Evolutionary conservation across 2,329 filamentous ascomycete species (phyloP).

Genomic region (Fusarium xyrophilum): DNA sequence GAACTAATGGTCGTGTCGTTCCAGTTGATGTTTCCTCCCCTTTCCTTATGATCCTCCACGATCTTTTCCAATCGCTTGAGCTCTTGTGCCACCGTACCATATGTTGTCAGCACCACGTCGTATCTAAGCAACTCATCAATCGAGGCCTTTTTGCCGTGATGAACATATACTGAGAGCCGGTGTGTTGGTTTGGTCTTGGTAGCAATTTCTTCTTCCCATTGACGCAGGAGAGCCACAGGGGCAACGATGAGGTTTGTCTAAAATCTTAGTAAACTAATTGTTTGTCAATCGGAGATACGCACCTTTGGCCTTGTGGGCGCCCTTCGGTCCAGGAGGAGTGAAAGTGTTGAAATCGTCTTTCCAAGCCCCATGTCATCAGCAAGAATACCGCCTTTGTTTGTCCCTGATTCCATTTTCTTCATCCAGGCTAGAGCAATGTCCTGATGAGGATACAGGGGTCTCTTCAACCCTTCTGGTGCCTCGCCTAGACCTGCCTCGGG

Average conservation of each 20-base stretch:
- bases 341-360: slow-evolving; percentile 85
- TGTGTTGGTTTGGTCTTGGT: slow-evolving; percentile 69
- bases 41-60: slow-evolving; percentile 52
- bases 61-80: slow-evolving; percentile 69
- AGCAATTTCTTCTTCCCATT: slow-evolving; percentile 83
- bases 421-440: slow-evolving; percentile 85
- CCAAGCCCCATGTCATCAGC: slow-evolving; percentile 94
- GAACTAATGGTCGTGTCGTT: slow-evolving; percentile 47
- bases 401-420: slow-evolving; percentile 76
- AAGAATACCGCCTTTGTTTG: slow-evolving; percentile 85
- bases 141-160: slow-evolving; percentile 73
- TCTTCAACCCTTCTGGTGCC: slow-evolving; percentile 73
- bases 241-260: slow-evolving; percentile 85
- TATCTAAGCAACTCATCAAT: slow-evolving; percentile 68
- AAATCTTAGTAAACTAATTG: slow-evolving; percentile 32
- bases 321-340: slow-evolving; percentile 75
- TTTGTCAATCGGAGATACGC: not conserved
- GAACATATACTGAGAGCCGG: slow-evolving; percentile 69
- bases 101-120: slow-evolving; percentile 85
- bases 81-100: slow-evolving; percentile 71
- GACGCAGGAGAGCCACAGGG: slow-evolving; percentile 78
- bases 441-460: slow-evolving; percentile 80
- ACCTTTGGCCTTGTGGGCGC: slow-evolving; percentile 55
- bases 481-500: slow-evolving; percentile 67
- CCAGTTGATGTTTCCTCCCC: slow-evolving; percentile 47